Evolutionary conservation across 2,329 filamentous ascomycete species (phyloP), one percentile per base, ranked within the genome.

Genomic region (Zymoseptoria ardabiliae): DNA sequence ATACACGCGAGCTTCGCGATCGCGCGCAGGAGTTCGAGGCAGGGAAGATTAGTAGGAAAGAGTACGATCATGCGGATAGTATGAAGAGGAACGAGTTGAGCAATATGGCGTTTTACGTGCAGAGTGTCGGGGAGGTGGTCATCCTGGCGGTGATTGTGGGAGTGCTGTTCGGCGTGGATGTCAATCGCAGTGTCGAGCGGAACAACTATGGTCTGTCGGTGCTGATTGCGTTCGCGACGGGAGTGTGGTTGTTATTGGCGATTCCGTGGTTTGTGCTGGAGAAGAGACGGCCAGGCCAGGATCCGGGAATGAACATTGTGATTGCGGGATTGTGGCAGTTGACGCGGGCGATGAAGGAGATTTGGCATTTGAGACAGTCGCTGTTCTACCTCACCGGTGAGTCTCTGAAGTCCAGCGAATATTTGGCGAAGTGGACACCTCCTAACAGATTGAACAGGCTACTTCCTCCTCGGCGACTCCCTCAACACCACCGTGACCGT

Each of bases 401-500:
- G 70, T 63, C 17, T n/a, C 35, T 5, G 10, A n/a, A 10, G 13
- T 35, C 30, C 30, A n/a, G 30, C 11, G 9, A 1, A 4, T 10
- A 9, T 7, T 35, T 13, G 30, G 10, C 13, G 7, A 4, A 35
- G 10, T 35, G 30, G 3, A 35, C 4, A 41, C 10, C 0, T 35
- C 28, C 25, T 59, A 48, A 56, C n/a, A 13, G 2, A 3, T 8
- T 8, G 5, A 4, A 2, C 55, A 72, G 78, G 79, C 2, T 89
- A 87, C 68, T 88, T 89, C 68, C 75, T 89, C 1, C 79, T 89
- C 0, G 85, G 84, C n/a, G 86, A 89, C 71, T 85, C 82, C 1
- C 76, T 88, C 41, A 88, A 88, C 70, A 89, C 86, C 0, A 87
- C 85, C 0, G 83, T 88, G 4, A 88, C 86, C 0, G 85, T 89